Conservation (phyloP, 176 grass and related monocot species). For the Triticum urartu region DNA sequence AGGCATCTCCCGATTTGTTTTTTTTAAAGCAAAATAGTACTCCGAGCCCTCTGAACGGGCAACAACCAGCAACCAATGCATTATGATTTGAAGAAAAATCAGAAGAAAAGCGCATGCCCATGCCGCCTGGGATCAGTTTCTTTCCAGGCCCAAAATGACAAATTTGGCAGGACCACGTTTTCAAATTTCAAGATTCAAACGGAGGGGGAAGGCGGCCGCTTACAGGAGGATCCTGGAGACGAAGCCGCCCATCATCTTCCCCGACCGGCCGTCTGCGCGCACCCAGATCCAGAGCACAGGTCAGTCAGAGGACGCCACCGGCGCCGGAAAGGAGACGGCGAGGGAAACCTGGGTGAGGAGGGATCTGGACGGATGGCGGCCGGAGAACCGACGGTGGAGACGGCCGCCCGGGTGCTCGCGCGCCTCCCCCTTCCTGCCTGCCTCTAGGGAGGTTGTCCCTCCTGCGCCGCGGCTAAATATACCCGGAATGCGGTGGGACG, state of each 20-base stretch:
- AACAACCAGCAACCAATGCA: background rate
- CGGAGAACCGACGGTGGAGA: background rate
- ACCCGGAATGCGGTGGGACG: constrained; percentile 41
- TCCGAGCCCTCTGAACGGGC: background rate
- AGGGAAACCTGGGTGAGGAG: background rate
- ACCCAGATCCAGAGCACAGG: constrained; percentile 40
- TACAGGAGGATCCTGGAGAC: constrained; percentile 78
- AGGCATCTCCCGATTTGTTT: constrained; percentile 30
- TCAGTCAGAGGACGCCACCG: constrained; percentile 28
- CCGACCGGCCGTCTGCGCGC: constrained; percentile 23
- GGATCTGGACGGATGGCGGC: constrained; percentile 35
- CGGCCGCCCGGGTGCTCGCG: constrained; percentile 13
- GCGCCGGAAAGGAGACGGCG: background rate
- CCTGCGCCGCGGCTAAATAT: constrained; percentile 36
- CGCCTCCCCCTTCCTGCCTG: background rate
- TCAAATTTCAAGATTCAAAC: constrained; percentile 44
- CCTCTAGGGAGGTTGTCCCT: background rate
- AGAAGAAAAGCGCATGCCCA: background rate
- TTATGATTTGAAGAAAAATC: constrained; percentile 18
- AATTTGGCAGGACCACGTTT: constrained; percentile 14
- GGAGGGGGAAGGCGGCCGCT: constrained; percentile 11
- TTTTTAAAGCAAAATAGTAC: constrained; percentile 8
- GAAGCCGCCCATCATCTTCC: constrained; percentile 80
- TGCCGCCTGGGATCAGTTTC: background rate
- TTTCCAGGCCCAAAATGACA: background rate